Conservation (phyloP, 2,329 filamentous ascomycete genomes). For the Fusarium sp. region DNA sequence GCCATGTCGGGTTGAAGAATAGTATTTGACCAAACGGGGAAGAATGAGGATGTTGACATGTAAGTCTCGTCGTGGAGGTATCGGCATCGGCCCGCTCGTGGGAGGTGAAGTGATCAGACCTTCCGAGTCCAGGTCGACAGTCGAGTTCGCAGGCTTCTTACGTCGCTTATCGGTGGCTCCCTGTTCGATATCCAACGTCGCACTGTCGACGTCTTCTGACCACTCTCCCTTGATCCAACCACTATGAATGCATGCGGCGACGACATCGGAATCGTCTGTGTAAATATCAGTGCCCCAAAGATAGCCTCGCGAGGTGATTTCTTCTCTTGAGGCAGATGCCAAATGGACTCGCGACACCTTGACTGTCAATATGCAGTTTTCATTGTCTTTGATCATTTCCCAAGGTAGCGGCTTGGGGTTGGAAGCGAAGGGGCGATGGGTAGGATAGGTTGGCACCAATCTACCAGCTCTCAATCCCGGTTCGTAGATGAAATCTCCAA, state of each 20-base stretch:
- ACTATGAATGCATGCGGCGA: conserved; percentile 91
- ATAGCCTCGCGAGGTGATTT: conserved; percentile 82
- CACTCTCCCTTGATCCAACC: conserved; percentile 94
- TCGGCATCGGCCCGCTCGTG: conserved; percentile 68
- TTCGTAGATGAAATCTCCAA: conserved; percentile 86
- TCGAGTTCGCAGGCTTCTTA: conserved; percentile 47
- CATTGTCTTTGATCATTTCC: conserved; percentile 76
- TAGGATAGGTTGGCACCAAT: conserved; percentile 55
- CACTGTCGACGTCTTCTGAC: conserved; percentile 78
- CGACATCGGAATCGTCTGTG: conserved; percentile 92
- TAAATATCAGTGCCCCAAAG: conserved; percentile 96
- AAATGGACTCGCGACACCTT: conserved; percentile 86
- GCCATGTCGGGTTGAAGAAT: conserved; percentile 79
- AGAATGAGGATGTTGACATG: conserved; percentile 89
- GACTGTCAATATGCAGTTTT: conserved; percentile 91
- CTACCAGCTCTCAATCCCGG: conserved; percentile 69
- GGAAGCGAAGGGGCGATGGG: conserved; percentile 59
- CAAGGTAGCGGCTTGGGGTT: conserved; percentile 79
- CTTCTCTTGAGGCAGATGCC: conserved; percentile 74
- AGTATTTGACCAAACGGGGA: conserved; percentile 81
- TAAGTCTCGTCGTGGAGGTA: conserved; percentile 78
- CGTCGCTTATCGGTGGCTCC: conserved; percentile 48
- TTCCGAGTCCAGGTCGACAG: conserved; percentile 52
- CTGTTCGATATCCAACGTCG: conserved; percentile 69
- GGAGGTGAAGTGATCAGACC: conserved; percentile 65